Conservation (phyloP, 73 alveolate genomes). For the Stentor roeselii region DNA sequence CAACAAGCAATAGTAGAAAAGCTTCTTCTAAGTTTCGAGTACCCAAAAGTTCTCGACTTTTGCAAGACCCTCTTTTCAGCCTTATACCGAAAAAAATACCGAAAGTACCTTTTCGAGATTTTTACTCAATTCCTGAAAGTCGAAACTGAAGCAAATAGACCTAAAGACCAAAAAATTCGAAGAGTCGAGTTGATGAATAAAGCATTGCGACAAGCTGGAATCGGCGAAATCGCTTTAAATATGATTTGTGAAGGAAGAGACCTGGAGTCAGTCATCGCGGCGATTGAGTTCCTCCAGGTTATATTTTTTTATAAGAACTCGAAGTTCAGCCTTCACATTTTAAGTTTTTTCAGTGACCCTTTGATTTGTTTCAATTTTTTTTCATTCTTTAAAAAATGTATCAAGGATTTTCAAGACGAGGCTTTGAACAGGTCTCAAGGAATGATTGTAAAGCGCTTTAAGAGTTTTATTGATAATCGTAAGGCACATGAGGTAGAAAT, state of each 20-base stretch:
- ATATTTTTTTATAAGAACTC: neutral
- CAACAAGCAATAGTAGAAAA: neutral
- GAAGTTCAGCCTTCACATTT: neutral
- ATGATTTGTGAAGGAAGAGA: neutral
- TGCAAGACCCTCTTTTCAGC: conserved; percentile 65
- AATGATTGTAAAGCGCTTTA: neutral
- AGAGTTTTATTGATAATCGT: neutral
- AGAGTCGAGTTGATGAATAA: neutral
- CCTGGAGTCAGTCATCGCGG: neutral
- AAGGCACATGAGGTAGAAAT: too few species aligned
- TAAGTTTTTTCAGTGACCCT: neutral
- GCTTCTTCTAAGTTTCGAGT: neutral
- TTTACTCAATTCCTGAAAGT: neutral
- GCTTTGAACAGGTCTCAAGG: neutral
- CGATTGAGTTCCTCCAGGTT: neutral
- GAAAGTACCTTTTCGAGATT: neutral
- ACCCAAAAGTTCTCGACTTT: conserved; percentile 35
- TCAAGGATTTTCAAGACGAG: neutral
- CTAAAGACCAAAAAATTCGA: neutral
- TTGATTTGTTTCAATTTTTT: neutral
- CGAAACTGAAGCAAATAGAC: neutral
- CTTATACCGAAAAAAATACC: conserved; percentile 64
- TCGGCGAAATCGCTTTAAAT: conserved; percentile 7
- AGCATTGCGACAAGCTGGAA: neutral
- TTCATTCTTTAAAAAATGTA: neutral